A percentile compares a stretch with the other conserved stretches of the same genome.
phyloP scores from a whole-genome alignment of 2,329 filamentous ascomycete genomes.

The Verticillium nonalfalfae region DNA sequence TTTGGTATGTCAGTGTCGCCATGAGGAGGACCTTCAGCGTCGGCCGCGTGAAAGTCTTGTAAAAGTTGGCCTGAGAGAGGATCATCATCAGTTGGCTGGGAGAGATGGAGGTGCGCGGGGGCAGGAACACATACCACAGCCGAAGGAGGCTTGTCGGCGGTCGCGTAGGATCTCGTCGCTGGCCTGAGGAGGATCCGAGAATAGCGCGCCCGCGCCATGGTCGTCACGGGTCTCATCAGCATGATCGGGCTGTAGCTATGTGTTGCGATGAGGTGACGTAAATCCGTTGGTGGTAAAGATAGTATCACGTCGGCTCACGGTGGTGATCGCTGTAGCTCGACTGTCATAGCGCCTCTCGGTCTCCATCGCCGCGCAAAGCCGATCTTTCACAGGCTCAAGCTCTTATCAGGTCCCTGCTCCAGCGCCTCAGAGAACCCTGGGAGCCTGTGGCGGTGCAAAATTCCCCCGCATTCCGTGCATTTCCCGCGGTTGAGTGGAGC shows the following conservation, averaged over 20 bases:
- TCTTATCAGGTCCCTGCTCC: background rate
- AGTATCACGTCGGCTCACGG: background rate
- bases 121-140: background rate
- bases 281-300: background rate
- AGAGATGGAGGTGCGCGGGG: background rate
- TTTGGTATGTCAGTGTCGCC: constrained; percentile 72
- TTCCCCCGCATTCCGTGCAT: background rate
- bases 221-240: background rate
- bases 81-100: background rate
- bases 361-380: background rate
- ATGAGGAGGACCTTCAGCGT: constrained; percentile 68
- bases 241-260: background rate
- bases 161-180: background rate
- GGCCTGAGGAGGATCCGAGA: background rate
- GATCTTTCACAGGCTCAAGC: background rate
- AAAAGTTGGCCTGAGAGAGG: constrained; percentile 53
- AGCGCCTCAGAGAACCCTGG: background rate
- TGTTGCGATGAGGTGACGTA: too few relatives aligned
- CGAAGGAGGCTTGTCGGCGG: background rate
- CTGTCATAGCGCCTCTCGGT: background rate
- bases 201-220: background rate
- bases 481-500: background rate
- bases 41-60: constrained; percentile 67
- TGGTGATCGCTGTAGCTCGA: background rate
- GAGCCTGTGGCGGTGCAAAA: background rate